Conservation (phyloP, 2,329 filamentous ascomycete genomes). For the Aspergillus latus region DNA sequence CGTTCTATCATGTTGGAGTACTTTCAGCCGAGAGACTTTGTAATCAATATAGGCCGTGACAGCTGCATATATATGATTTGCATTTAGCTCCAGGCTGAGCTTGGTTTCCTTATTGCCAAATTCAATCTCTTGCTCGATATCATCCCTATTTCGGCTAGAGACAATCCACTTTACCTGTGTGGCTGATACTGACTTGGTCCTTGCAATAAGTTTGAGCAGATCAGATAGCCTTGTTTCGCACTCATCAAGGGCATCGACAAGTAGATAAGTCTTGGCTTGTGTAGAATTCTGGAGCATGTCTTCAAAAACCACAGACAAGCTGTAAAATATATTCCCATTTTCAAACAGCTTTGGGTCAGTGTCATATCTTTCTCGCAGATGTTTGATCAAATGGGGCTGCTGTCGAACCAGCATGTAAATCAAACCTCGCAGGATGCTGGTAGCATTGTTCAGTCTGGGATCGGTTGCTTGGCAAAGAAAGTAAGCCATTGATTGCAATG, state of each 20-base stretch:
- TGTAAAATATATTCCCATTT: too few relatives aligned
- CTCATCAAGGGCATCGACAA: too few relatives aligned
- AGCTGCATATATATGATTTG: background rate
- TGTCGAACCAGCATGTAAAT: too few relatives aligned
- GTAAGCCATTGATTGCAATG: constrained; percentile 31
- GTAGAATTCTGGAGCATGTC: too few relatives aligned
- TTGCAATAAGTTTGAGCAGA: too few relatives aligned
- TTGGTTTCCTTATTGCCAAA: background rate
- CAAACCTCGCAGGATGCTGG: constrained; percentile 34
- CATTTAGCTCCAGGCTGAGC: constrained; percentile 9
- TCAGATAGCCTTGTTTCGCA: too few relatives aligned
- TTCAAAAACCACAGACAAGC: too few relatives aligned
- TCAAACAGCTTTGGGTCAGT: too few relatives aligned
- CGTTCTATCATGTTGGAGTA: background rate
- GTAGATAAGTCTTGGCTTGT: too few relatives aligned
- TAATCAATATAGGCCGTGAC: constrained; percentile 6
- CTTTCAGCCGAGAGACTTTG: background rate
- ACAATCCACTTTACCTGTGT: constrained; percentile 7
- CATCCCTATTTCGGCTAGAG: constrained; percentile 1
- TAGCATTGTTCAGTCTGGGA: constrained; percentile 27
- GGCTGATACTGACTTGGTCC: background rate
- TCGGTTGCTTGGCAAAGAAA: constrained; percentile 33
- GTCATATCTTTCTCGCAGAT: too few relatives aligned
- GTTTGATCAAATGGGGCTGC: too few relatives aligned
- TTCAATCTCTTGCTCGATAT: constrained; percentile 1